These are phyloP conservation scores for Phytophthora vignae DNA, from an alignment of 352 stramenopile species.

Conservation along the genomic window DNA sequence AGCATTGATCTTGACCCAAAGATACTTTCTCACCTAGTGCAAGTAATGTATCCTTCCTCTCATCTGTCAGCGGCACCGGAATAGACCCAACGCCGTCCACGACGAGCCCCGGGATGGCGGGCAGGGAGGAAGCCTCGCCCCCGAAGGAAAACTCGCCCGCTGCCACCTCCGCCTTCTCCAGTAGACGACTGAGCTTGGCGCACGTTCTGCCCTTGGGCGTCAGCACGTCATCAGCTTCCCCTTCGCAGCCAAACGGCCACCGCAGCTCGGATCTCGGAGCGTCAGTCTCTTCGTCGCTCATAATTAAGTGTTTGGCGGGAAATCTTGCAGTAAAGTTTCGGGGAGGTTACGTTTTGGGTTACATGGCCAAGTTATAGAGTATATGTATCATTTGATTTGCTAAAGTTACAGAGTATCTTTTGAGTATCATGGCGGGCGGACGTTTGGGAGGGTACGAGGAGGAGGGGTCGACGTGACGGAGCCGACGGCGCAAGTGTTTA, in stretches of 20 bases:
- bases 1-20: constrained; percentile 1
- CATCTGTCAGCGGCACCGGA: constrained; percentile 6
- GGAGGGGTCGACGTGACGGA: too few relatives aligned
- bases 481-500: too few relatives aligned
- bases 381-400: too few relatives aligned
- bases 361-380: too few relatives aligned
- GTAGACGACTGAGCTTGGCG: not conserved
- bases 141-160: constrained; percentile 22
- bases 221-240: not conserved
- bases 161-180: constrained; percentile 15
- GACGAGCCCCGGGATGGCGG: constrained; percentile 12
- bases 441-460: not conserved
- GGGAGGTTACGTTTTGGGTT: not conserved
- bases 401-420: too few relatives aligned
- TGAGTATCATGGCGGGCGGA: not conserved
- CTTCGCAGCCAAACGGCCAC: not conserved
- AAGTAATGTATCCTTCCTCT: constrained; percentile 12
- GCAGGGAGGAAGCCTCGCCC: not conserved
- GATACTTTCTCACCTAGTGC: not conserved
- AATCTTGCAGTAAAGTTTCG: not conserved
- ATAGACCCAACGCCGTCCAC: constrained; percentile 16
- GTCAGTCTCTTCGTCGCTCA: not conserved
- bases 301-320: not conserved
- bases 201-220: not conserved
- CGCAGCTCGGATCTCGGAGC: not conserved